These are phyloP conservation scores for Intubia oerlemansii DNA, from an alignment of 2,329 filamentous ascomycete genomes.

Conservation along the genomic window DNA sequence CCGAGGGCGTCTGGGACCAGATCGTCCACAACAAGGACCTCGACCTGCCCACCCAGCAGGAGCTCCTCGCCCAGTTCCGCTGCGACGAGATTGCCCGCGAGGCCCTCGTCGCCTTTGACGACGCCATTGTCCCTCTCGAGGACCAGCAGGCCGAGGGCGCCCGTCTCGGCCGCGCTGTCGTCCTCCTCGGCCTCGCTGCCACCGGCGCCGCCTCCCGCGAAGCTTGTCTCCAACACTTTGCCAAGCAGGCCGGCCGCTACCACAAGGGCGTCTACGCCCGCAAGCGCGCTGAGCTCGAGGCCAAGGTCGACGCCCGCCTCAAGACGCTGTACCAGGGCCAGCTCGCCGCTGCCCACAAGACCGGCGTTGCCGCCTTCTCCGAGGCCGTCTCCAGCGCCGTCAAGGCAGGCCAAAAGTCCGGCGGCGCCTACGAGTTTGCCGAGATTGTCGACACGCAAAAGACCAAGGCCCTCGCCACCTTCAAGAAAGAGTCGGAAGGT, in stretches of 20 bases:
- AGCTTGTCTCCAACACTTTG: constrained; percentile 64
- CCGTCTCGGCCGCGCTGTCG: constrained; percentile 47
- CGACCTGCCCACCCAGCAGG: constrained; percentile 89
- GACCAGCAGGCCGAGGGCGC: constrained; percentile 60
- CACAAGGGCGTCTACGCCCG: constrained; percentile 87
- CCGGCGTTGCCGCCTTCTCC: constrained; percentile 63
- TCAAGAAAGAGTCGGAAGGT: constrained; percentile 53
- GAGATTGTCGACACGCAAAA: constrained; percentile 79
- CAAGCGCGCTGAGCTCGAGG: constrained; percentile 68
- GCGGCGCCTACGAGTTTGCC: constrained; percentile 79
- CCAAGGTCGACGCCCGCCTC: constrained; percentile 70
- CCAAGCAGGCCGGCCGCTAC: constrained; percentile 77
- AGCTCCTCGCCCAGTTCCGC: constrained; percentile 86
- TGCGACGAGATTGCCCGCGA: constrained; percentile 93
- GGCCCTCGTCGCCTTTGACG: constrained; percentile 67
- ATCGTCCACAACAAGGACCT: constrained; percentile 98
- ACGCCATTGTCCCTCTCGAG: constrained; percentile 63
- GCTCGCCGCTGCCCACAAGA: constrained; percentile 71
- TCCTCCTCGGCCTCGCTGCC: constrained; percentile 54
- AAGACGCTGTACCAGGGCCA: constrained; percentile 82
- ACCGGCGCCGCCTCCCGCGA: constrained; percentile 51
- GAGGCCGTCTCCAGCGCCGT: constrained; percentile 74
- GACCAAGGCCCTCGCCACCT: constrained; percentile 49
- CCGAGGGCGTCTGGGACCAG: constrained; percentile 90
- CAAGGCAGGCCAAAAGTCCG: constrained; percentile 82